phyloP scores from a whole-genome alignment of 2,329 filamentous ascomycete species.

The Gnomoniopsis smithogilvyi region DNA sequence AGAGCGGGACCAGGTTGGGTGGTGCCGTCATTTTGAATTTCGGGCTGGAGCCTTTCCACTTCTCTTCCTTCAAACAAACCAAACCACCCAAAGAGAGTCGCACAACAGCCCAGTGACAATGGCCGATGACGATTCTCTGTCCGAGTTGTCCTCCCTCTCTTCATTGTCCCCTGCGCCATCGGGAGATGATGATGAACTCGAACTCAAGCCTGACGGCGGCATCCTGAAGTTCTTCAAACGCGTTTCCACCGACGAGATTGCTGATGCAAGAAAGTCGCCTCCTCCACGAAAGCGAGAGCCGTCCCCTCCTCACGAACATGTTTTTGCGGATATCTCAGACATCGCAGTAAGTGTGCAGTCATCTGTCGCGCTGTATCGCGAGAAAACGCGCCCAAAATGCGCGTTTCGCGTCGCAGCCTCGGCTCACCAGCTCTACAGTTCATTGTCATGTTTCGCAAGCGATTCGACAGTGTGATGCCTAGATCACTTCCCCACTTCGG shows the following conservation, averaged over 20 bases:
- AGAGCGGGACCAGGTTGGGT: background rate
- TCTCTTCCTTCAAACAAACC: conserved; percentile 19
- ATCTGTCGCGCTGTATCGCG: conserved; percentile 36
- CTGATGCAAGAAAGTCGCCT: conserved; percentile 51
- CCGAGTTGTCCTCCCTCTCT: conserved; percentile 56
- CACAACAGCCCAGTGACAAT: conserved; percentile 34
- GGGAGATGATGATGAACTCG: conserved; percentile 51
- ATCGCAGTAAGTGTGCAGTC: conserved; percentile 72
- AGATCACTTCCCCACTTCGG: conserved; percentile 86
- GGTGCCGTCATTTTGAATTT: conserved; percentile 4
- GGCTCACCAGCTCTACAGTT: conserved; percentile 59
- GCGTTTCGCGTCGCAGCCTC: conserved; percentile 39
- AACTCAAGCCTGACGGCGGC: conserved; percentile 50
- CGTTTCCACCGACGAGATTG: conserved; percentile 39
- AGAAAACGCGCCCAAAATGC: conserved; percentile 47
- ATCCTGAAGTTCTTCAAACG: conserved; percentile 69
- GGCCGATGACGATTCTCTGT: conserved; percentile 57
- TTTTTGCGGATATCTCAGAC: conserved; percentile 84
- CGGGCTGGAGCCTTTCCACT: conserved; percentile 23
- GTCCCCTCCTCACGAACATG: conserved; percentile 87
- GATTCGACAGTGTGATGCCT: conserved; percentile 86
- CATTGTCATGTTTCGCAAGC: conserved; percentile 95
- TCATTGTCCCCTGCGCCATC: conserved; percentile 44
- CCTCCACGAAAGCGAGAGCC: conserved; percentile 75
- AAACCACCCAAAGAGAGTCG: conserved; percentile 17